Conservation (phyloP, 371 early-diverging fungal species). For the Mortierella sp. region DNA sequence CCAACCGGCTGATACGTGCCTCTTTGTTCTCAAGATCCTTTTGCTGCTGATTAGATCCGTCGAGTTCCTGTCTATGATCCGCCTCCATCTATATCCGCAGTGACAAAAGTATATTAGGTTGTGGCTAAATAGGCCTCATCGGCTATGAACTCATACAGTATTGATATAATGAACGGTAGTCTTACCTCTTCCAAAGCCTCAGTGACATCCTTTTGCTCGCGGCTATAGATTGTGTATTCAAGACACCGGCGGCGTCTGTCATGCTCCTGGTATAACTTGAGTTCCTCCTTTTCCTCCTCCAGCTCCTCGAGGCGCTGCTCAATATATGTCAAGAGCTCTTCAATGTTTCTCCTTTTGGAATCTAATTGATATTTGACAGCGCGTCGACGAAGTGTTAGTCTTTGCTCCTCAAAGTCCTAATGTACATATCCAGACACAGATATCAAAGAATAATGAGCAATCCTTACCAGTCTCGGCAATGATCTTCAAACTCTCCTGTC, state of each 20-base stretch:
- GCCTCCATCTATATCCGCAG: constrained; percentile 62
- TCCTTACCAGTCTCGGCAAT: constrained; percentile 91
- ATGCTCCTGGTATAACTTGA: constrained; percentile 86
- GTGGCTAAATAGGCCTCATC: too few species aligned
- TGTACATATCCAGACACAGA: not conserved
- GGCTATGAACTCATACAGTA: not conserved
- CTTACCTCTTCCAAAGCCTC: constrained; percentile 78
- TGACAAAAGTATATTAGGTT: not conserved
- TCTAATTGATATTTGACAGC: constrained; percentile 60
- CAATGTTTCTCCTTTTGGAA: constrained; percentile 90
- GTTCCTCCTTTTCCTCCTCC: constrained; percentile 94
- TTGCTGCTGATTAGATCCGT: constrained; percentile 55
- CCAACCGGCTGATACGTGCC: constrained; percentile 45
- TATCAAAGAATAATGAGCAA: not conserved
- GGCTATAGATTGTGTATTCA: constrained; percentile 93
- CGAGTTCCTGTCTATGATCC: constrained; percentile 63
- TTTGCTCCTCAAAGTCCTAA: not conserved
- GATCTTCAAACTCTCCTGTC: constrained; percentile 90
- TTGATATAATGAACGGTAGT: not conserved
- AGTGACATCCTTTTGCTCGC: constrained; percentile 88
- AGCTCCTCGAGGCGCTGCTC: constrained; percentile 92
- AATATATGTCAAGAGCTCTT: constrained; percentile 89
- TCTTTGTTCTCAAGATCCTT: constrained; percentile 32
- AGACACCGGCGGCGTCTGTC: constrained; percentile 91
- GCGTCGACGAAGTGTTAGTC: not conserved